Base-by-base conservation (phyloP, 495 filamentous ascomycete genomes). In the Xylaria telfairii region DNA sequence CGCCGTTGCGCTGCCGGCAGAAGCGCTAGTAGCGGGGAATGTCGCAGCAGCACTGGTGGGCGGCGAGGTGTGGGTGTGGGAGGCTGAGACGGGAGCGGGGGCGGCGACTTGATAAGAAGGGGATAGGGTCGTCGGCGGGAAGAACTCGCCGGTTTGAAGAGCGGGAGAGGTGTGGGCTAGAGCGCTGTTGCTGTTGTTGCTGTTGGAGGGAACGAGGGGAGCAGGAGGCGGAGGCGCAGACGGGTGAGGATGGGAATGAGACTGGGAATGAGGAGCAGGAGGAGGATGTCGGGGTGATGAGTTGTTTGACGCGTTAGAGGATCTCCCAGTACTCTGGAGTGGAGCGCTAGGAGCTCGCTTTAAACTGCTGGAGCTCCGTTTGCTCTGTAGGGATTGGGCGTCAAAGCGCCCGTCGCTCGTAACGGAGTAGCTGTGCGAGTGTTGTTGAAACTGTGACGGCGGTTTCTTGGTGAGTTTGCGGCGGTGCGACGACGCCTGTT, bases 281-380 rank as follows among this genome's bases (percentile, higher is more conserved):
- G 47, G n/a, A 73, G 39, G 77, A 74, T 74, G 79, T 75, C 80
- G 82, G 72, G 82, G 83, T 59, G 84, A 85, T 65, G 83, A 82
- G 77, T 76, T 80, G 70, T 79, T 81, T 53, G 84, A 82, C 69
- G 83, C 76, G 80, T 81, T 78, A 74, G 74, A 75, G 53, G 70
- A 75, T 34, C 42, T 65, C 24, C 44, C 60, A 34, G 46, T 63
- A 24, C 34, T 78, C 69, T 73, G 80, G 71, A 87, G 83, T 65
- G 90, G 90, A 73, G 90, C 90, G 75, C 90, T 92, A 66, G 91
- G 90, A 82, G 90, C 88, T 79, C 91, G 87, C 78, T 89, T 89
- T 74, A 93, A 83, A 72, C 82, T 86, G 60, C 80, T 80, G 72
- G 85, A 87, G 83, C 84, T 87, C 77, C 83, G 81, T 83, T 87